Evolutionary conservation across 73 alveolate genomes (phyloP).

Genomic region (Breviolum minutum): DNA sequence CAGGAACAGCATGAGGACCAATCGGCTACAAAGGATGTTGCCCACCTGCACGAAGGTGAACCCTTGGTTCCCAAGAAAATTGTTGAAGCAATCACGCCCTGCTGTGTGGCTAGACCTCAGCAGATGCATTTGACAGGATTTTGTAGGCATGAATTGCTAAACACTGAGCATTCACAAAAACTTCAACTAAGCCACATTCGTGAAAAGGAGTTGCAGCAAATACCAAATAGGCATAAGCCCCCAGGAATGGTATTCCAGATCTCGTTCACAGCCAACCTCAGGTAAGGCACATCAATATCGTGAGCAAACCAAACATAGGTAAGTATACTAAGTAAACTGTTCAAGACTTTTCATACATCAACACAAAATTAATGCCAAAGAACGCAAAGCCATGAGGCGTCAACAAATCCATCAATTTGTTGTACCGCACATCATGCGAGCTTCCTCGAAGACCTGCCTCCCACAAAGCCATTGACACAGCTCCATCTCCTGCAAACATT

Average conservation of each 20-base stretch:
- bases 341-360: background rate
- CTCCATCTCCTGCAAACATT: background rate
- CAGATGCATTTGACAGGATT: background rate
- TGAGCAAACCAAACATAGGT: background rate
- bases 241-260: background rate
- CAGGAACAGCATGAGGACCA: background rate
- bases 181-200: background rate
- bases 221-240: background rate
- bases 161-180: background rate
- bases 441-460: background rate
- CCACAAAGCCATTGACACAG: background rate
- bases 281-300: background rate
- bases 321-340: too few species aligned
- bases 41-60: background rate
- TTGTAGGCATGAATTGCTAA: background rate
- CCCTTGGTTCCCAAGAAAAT: background rate
- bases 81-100: background rate
- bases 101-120: background rate
- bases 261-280: background rate
- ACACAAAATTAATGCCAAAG: background rate
- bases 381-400: background rate
- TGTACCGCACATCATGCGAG: background rate
- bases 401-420: background rate
- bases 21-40: background rate
- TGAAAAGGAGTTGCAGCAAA: background rate